Evolutionary conservation across 208 protist genomes (phyloP), one percentile per base, ranked within the genome.

Genomic region (Leishmania lainsoni): DNA sequence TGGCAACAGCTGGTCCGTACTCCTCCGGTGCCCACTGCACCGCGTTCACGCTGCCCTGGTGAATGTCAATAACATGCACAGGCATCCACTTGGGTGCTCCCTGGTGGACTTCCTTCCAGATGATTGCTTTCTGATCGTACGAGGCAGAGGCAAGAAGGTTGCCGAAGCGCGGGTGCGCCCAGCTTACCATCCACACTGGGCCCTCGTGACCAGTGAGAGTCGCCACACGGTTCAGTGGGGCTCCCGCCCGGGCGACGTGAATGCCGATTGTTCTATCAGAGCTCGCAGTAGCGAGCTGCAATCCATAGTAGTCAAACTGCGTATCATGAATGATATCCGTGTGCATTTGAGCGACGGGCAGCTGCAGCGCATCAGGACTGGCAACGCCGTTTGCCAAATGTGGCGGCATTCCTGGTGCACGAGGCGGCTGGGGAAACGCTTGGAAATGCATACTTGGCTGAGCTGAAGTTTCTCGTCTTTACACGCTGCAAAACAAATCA

Each of bases 141-240:
- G 95, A 95, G 75, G 98, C 98, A 17, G 98, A 99, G 26, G 98
- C 99, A n/a, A 99, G 85, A 17, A 99, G 91, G 68, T 86, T 94
- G 66, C 98, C 98, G 83, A 99, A 99, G 83, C 98, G 97, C n/a
- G 99, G 98, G 79, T 99, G 98, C 0, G 98, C 98, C 99, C 99
- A 99, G 39, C 92, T 92, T 6, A 99, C 96, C 89, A 98, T 97
- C 99, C 99, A 99, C 61, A 99, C 98, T n/a, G 98, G 98, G 35
- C 99, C 99, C 59, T 99, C 92, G 78, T 99, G 99, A 20, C 98
- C 97, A 12, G 79, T 85, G 32, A 97, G 85, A n/a, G 85, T 93
- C 5, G 92, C 90, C 48, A 95, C 54, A 10, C 94, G 91, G 63
- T 90, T 90, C 32, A 89, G 72, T 51, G 92, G 79, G 20, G 89